Conservation (phyloP, 148 eudicot genomes). For the Agrostemma githago region DNA sequence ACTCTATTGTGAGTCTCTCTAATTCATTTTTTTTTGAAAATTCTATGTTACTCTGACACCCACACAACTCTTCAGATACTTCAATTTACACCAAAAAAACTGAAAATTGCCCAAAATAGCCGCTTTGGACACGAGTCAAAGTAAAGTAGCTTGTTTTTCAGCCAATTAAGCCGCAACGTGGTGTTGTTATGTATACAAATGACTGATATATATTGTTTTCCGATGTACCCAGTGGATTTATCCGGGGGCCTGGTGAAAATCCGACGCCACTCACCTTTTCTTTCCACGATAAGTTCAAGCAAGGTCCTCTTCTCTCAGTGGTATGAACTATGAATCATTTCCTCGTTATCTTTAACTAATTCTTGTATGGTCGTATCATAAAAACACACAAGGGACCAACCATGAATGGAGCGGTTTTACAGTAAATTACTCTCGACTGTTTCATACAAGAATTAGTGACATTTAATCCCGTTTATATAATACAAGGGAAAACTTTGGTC, state of each 20-base stretch:
- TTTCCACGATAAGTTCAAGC: slow-evolving; percentile 83
- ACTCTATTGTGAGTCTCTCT: slow-evolving; percentile 69
- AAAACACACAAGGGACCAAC: too few relatives aligned
- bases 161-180: not conserved
- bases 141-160: too few relatives aligned
- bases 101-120: too few relatives aligned
- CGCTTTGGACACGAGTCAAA: too few relatives aligned
- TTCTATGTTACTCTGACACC: too few relatives aligned
- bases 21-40: not conserved
- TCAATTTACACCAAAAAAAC: too few relatives aligned
- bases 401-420: too few relatives aligned
- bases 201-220: slow-evolving; percentile 11
- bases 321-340: slow-evolving; percentile 44
- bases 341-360: not conserved
- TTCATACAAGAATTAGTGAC: too few relatives aligned
- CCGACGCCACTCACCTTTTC: slow-evolving; percentile 75
- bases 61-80: too few relatives aligned
- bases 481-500: too few relatives aligned
- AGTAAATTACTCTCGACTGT: not conserved
- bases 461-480: too few relatives aligned
- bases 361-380: not conserved
- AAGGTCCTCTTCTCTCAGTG: slow-evolving; percentile 93
- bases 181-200: not conserved
- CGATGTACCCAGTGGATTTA: slow-evolving; percentile 69
- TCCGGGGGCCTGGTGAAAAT: slow-evolving; percentile 89